Base-by-base conservation (phyloP, 441 rosid genomes). In the Euphorbia corollata region DNA sequence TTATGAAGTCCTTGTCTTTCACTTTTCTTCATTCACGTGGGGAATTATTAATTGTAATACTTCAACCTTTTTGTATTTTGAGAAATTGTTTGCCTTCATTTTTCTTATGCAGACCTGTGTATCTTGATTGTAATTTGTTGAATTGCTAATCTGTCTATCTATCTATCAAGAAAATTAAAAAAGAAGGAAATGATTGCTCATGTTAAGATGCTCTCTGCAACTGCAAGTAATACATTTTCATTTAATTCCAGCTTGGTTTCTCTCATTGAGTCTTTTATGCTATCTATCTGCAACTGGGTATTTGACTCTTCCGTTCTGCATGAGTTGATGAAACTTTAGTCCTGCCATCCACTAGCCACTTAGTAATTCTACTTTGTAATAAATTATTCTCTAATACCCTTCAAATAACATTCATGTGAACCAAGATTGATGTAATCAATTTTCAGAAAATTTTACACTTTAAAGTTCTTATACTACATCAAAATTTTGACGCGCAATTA, bases 171-270 rank as follows among this genome's bases (percentile, higher is more conserved):
- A 7, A 5, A 1, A 5, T 27, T n/a, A n/a, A n/a, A n/a, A n/a
- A n/a, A n/a, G n/a, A n/a, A n/a, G 20, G 19, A 19, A 6, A 30
- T 11, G 38, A 19, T 18, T n/a, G 59, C 32, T 27, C 45, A 27
- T 59, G 19, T 47, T 30, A 68, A 67, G 56, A 34, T 12, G 47
- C 30, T n/a, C 3, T 27, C 45, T 58, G 47, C 64, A n/a, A 30
- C 45, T 58, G 47, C 64, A n/a, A 30, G 64, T 30, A 34, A 19
- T 30, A 8, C 16, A 7, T n/a, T 12, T 53, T 22, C 34, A 0
- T 6, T 6, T 15, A 8, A n/a, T 38, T 5, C 16, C 5, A 16
- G 38, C 18, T 18, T 57, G 32, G 36, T 24, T 22, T n/a, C 8
- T 64, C 16, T n/a, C 16, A 13, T 1, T 50, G 10, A n/a, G 27